Evolutionary conservation across 2,329 filamentous ascomycete genomes (phyloP).

Genomic region (Scolecobasidium constrictum): DNA sequence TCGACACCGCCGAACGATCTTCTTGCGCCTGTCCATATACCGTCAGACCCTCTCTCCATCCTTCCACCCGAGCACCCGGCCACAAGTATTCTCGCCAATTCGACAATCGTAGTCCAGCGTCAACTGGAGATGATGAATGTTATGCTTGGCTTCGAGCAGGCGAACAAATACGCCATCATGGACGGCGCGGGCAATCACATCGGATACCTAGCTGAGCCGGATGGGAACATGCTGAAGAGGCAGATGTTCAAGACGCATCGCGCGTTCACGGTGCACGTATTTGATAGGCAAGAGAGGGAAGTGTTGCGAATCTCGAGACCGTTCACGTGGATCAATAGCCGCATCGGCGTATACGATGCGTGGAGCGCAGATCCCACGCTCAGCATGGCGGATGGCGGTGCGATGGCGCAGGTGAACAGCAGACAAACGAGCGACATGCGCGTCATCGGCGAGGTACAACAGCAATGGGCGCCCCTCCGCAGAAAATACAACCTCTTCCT

Average conservation of each 20-base stretch:
- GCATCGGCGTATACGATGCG: slow-evolving; percentile 46
- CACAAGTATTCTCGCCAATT: slow-evolving; percentile 46
- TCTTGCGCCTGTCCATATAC: slow-evolving; percentile 49
- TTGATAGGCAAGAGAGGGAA: slow-evolving; percentile 49
- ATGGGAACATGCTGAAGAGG: slow-evolving; percentile 44
- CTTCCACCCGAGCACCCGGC: slow-evolving; percentile 49
- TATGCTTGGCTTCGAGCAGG: slow-evolving; percentile 55
- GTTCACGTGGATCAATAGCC: slow-evolving; percentile 52
- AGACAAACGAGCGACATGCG: slow-evolving; percentile 47
- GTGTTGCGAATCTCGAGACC: slow-evolving; percentile 50
- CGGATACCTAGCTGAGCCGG: slow-evolving; percentile 54
- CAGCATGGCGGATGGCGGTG: slow-evolving; percentile 27
- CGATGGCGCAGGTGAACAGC: slow-evolving; percentile 40
- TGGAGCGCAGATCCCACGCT: slow-evolving; percentile 18
- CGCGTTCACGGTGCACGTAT: slow-evolving; percentile 54
- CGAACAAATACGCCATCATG: slow-evolving; percentile 55
- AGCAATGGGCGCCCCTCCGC: slow-evolving; percentile 51
- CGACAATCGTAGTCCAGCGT: slow-evolving; percentile 49
- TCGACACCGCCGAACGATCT: too few species aligned
- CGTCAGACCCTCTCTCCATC: slow-evolving; percentile 48
- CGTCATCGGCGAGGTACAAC: slow-evolving; percentile 52
- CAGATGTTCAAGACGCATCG: slow-evolving; percentile 53
- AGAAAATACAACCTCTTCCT: slow-evolving; percentile 56
- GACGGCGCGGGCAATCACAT: slow-evolving; percentile 52
- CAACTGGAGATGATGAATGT: slow-evolving; percentile 58